phyloP scores from a whole-genome alignment of 768 basidiomycete species.

The Lepiota brunneoincarnata region DNA sequence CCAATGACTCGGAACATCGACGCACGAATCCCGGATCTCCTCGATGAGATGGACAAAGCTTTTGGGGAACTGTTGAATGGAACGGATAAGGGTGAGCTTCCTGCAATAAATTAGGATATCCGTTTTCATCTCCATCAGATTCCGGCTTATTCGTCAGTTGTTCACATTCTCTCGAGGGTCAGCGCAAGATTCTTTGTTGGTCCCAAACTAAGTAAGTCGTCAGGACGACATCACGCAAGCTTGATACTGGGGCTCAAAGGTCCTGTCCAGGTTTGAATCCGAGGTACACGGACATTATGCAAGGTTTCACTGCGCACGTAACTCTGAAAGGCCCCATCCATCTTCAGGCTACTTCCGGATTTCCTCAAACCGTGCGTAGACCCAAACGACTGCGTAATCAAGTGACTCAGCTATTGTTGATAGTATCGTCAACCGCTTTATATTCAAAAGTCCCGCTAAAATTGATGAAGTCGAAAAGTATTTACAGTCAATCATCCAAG shows the following conservation, averaged over 20 bases:
- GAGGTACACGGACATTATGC: constrained; percentile 34
- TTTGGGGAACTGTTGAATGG: constrained; percentile 27
- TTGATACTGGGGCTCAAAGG: neutral
- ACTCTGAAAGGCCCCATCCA: constrained; percentile 22
- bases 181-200: constrained; percentile 27
- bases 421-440: neutral
- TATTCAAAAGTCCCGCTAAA: neutral
- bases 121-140: neutral
- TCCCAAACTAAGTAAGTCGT: constrained; percentile 23
- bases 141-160: neutral
- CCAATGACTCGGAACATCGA: constrained; percentile 34
- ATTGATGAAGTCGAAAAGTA: constrained; percentile 2
- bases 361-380: constrained; percentile 40
- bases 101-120: too few species aligned
- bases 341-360: constrained; percentile 36
- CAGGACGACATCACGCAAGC: neutral
- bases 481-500: constrained; percentile 5
- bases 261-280: constrained; percentile 32
- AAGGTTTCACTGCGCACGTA: constrained; percentile 33
- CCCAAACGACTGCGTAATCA: too few species aligned
- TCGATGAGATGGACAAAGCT: constrained; percentile 43
- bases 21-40: constrained; percentile 33
- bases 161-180: constrained; percentile 19
- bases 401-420: too few species aligned
- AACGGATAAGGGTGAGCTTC: neutral